Base-by-base conservation (phyloP, 2,329 filamentous ascomycete species). In the Ascochyta clinopodiicola region DNA sequence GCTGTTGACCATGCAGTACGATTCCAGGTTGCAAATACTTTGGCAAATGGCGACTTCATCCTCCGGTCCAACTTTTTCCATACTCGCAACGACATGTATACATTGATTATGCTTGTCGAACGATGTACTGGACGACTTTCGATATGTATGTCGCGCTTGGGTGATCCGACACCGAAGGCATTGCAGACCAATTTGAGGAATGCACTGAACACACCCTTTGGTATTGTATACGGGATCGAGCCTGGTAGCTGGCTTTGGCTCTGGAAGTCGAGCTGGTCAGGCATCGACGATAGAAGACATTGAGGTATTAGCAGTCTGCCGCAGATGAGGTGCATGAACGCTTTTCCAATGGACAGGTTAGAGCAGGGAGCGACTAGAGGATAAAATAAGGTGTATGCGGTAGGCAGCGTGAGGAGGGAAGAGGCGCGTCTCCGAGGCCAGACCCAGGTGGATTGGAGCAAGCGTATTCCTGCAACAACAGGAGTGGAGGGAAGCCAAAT, bases 191-290 rank as follows among this genome's bases (percentile, higher is more conserved):
- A 42, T 10, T 21, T 38, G 10, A 52, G 36, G 22, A 59, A 56
- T 7, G 52, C 47, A 9, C 35, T 59, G 13, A 53, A 46, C 10
- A 59, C 57, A 8, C 52, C 57, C 1, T 59, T 59, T 24, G 57
- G 57, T 19, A 59, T 59, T 15, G 48, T 59, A 5, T 42, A 59
- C 37, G 51, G 51, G 6, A 51, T 56, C 25, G 48, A 56, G 19
- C 57, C 52, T 45, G 52, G 57, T 17, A 47, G 44, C 21, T 59
- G 57, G 57, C 44, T 59, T n/a, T 59, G 57, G 57, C 49, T 59
- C 9, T 59, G 57, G 57, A 59, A 59, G 13, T 34, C 40, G 10
- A 45, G 37, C 6, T 57, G 55, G 55, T 53, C 49, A 24, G 40
- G 31, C 24, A 32, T 21, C 3, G n/a, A 12, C 7, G 37, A 37